Conservation (phyloP, 2,329 filamentous ascomycete species). For the Curvularia sp. region DNA sequence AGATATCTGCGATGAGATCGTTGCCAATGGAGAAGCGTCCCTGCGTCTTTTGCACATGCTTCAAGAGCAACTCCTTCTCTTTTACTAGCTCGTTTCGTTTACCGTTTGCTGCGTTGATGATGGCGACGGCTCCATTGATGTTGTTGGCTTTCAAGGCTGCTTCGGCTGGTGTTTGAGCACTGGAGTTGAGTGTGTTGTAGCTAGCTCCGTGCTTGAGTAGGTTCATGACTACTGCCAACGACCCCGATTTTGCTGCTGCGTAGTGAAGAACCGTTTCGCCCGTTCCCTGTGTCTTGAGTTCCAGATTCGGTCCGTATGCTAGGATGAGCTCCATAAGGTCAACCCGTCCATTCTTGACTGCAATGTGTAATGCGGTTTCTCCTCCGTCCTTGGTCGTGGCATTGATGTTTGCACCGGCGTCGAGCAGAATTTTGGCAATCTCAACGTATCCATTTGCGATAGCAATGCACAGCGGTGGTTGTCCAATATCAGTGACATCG, state of each 20-base stretch:
- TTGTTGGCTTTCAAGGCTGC: conserved; percentile 37
- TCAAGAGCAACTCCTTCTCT: conserved; percentile 43
- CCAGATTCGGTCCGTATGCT: conserved; percentile 29
- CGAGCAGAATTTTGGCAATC: conserved; percentile 36
- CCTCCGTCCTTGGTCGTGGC: conserved; percentile 26
- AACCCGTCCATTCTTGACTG: conserved; percentile 34
- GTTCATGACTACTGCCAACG: conserved; percentile 30
- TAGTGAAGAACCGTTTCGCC: conserved; percentile 46
- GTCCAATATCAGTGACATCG: conserved; percentile 26
- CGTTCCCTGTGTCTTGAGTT: conserved; percentile 28
- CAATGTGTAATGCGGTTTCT: conserved; percentile 44
- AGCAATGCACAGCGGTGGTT: conserved; percentile 41
- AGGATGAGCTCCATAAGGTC: conserved; percentile 40
- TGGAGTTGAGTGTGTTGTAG: conserved; percentile 30
- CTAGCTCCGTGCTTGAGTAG: conserved; percentile 40
- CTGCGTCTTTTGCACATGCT: conserved; percentile 38
- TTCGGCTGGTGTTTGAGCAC: conserved; percentile 37
- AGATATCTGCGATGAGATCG: conserved; percentile 44
- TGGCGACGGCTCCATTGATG: conserved; percentile 40
- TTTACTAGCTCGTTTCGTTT: conserved; percentile 36
- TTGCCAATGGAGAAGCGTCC: conserved; percentile 39
- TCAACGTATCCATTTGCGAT: conserved; percentile 35
- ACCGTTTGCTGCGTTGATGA: conserved; percentile 40
- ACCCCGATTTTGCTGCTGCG: conserved; percentile 36
- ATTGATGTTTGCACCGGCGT: conserved; percentile 39